Evolutionary conservation across 495 filamentous ascomycete species (phyloP), one percentile per base, ranked within the genome.

Genomic region (Penicillium paxilli): DNA sequence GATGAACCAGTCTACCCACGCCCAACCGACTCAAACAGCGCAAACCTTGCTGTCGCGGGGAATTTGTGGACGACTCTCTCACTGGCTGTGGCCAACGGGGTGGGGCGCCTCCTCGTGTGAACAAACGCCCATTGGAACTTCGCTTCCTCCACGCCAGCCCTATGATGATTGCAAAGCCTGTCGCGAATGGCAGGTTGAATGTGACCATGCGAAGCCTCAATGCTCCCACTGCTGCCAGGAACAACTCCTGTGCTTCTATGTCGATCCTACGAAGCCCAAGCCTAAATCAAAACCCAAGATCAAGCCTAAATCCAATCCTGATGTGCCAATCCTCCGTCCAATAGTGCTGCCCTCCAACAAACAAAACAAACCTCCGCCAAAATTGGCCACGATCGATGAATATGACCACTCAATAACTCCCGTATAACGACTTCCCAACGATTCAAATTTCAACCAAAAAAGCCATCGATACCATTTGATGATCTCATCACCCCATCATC

Each of bases 211-310:
- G 10, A 44, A 45, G 47, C 72, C 72, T 11, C 70, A 66, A 24
- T 75, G 72, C 23, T 56, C 64, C 9, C 67, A 74, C 53, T 75
- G 72, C 52, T 57, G 64, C 24, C 58, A 73, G 16, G 58, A 75
- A 45, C 72, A 75, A 48, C 49, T 71, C 14, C 48, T 73, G 5
- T 75, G 72, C 55, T 75, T 75, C 44, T 75, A 75, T 40, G 68
- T 73, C 12, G 54, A 54, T 12, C 67, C 62, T 12, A 20, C 46
- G n/a, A n/a, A n/a, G n/a, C n/a, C n/a, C n/a, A n/a, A n/a, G n/a
- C n/a, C n/a, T n/a, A n/a, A n/a, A 4, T 10, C 26, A 23, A 38
- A 40, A 16, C 21, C 32, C 17, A 21, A 21, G 33, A 21, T 23
- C 22, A 35, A 19, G 16, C 47, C 12, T 11, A 33, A 40, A 20